Conservation (phyloP, 169 alveolate species). For the Neospora caninum region DNA sequence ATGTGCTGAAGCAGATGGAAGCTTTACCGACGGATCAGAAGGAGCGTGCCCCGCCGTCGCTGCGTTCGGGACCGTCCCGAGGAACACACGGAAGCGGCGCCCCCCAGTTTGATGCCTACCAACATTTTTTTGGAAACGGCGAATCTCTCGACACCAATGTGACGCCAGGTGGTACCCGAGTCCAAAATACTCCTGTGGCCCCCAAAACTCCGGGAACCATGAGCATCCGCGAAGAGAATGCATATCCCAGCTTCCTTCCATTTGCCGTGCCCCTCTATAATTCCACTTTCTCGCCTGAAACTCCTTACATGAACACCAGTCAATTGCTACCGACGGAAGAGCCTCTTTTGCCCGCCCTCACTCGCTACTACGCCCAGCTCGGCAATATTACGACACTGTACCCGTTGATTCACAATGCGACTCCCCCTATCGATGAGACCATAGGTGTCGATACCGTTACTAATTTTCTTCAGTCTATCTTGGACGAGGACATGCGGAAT, state of each 20-base stretch:
- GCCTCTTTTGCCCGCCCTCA: background rate
- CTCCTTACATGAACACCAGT: background rate
- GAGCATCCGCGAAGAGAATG: too few relatives aligned
- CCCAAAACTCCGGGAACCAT: too few relatives aligned
- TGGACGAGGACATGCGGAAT: background rate
- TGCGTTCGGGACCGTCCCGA: background rate
- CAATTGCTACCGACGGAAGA: background rate
- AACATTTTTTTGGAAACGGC: too few relatives aligned
- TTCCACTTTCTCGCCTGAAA: background rate
- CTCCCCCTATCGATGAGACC: conserved; percentile 1
- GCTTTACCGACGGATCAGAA: background rate
- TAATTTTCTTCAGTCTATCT: background rate
- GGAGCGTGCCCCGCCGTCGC: background rate
- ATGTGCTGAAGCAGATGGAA: background rate
- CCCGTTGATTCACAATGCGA: background rate
- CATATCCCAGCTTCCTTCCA: background rate
- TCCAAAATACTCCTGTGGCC: too few relatives aligned
- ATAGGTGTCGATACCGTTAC: conserved; percentile 16
- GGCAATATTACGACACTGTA: background rate
- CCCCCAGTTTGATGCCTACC: too few relatives aligned
- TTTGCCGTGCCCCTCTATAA: background rate
- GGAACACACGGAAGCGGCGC: too few relatives aligned
- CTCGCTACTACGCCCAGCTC: background rate
- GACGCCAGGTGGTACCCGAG: too few relatives aligned
- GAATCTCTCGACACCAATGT: too few relatives aligned